Percentiles rank a stretch among this genome's conserved stretches.
These are phyloP conservation scores for Aspergillus texensis DNA, from an alignment of 2,329 filamentous ascomycete species.

Conservation along the genomic window DNA sequence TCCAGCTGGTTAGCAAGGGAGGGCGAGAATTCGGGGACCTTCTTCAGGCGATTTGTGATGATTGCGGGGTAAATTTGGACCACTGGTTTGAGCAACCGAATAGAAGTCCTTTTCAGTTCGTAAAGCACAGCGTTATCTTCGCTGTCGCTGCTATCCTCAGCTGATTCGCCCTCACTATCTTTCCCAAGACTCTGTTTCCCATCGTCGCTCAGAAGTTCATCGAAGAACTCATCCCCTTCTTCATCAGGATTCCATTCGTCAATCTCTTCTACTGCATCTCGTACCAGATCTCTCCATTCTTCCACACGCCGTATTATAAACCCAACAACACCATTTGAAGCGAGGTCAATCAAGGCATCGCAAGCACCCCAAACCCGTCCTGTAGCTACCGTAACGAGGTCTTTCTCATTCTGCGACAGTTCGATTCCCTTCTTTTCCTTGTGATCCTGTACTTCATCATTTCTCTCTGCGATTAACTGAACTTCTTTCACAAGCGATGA, in stretches of 20 bases:
- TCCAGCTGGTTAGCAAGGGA: conserved; percentile 36
- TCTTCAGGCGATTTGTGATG: conserved; percentile 44
- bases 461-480: conserved; percentile 47
- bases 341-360: conserved; percentile 69
- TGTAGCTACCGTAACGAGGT: conserved; percentile 66
- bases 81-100: conserved; percentile 48
- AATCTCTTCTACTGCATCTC: conserved; percentile 82
- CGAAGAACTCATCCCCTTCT: conserved; percentile 59
- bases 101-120: conserved; percentile 43
- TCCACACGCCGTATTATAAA: conserved; percentile 72
- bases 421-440: conserved; percentile 29
- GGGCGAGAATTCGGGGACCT: conserved; percentile 21
- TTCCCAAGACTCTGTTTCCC: conserved; percentile 25
- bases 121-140: conserved; percentile 39
- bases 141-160: conserved; percentile 25
- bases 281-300: conserved; percentile 72
- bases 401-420: conserved; percentile 40
- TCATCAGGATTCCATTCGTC: conserved; percentile 84
- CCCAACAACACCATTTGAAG: conserved; percentile 68
- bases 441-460: conserved; percentile 45
- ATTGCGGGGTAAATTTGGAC: conserved; percentile 49
- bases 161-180: conserved; percentile 16
- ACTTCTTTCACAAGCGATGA: conserved; percentile 63
- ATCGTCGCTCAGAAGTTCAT: conserved; percentile 39
- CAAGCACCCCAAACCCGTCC: conserved; percentile 84